Conservation (phyloP, 352 stramenopile species). For the Phytophthora cactorum region DNA sequence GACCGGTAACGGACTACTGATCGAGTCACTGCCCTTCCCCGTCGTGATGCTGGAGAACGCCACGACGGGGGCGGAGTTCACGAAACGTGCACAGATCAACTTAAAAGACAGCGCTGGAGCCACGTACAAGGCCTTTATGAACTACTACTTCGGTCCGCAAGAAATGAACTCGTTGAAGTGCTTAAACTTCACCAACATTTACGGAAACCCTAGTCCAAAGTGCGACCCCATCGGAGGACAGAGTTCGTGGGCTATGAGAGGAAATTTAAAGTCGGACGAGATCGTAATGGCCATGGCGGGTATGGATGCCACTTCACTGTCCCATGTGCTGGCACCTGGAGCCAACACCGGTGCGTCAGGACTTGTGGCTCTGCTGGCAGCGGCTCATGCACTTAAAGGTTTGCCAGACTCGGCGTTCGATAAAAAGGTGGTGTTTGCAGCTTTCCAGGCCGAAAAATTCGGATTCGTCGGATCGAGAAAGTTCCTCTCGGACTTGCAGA, state of each 20-base stretch:
- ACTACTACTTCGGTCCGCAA: conserved; percentile 84
- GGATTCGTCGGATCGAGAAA: conserved; percentile 84
- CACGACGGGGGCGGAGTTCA: conserved; percentile 45
- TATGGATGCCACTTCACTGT: conserved; percentile 81
- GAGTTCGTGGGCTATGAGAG: conserved; percentile 71
- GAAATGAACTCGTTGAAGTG: conserved; percentile 79
- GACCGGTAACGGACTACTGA: conserved; percentile 52
- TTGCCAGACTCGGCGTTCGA: conserved; percentile 68
- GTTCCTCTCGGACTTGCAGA: conserved; percentile 73
- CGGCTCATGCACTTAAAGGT: conserved; percentile 68
- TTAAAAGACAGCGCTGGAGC: conserved; percentile 42
- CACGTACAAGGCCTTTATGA: conserved; percentile 82
- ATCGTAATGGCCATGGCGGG: conserved; percentile 75
- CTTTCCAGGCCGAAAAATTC: conserved; percentile 83
- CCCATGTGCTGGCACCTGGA: conserved; percentile 71
- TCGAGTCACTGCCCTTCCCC: conserved; percentile 55
- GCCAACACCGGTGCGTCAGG: conserved; percentile 80
- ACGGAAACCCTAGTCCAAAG: conserved; percentile 62
- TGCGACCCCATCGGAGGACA: conserved; percentile 85
- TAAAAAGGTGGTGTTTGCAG: conserved; percentile 83
- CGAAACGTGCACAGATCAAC: conserved; percentile 67
- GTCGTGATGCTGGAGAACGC: conserved; percentile 70
- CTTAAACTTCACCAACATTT: conserved; percentile 80
- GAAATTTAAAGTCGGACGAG: conserved; percentile 52
- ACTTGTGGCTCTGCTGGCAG: conserved; percentile 77